Conservation (phyloP, 176 grass and related monocot genomes). For the sorghum (Sorghum bicolor) region Sorghum_bicolor_NCBIv3 NC_012873.2:3961501-3962000, state of each 20-base stretch:
- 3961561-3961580: conserved; percentile 40
- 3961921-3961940: background rate
- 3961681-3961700: conserved; percentile 9
- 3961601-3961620: conserved; percentile 21
- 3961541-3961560: conserved; percentile 57
- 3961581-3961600: conserved; percentile 24
- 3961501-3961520: conserved; percentile 48
- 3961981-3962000: background rate
- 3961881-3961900: conserved; percentile 4
- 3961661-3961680: background rate
- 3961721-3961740: conserved; percentile 36
- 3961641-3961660: background rate
- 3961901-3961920: background rate
- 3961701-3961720: background rate
- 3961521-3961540: conserved; percentile 57
- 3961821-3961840: background rate
- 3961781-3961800: background rate
- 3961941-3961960: background rate
- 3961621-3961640: background rate
- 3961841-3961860: background rate
- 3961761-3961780: background rate
- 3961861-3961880: background rate
- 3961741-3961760: conserved; percentile 17
- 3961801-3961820: background rate
- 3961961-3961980: background rate